Base-by-base conservation (phyloP, 1,139 yeast species). In the Magnusiomyces tetraspermus region DNA sequence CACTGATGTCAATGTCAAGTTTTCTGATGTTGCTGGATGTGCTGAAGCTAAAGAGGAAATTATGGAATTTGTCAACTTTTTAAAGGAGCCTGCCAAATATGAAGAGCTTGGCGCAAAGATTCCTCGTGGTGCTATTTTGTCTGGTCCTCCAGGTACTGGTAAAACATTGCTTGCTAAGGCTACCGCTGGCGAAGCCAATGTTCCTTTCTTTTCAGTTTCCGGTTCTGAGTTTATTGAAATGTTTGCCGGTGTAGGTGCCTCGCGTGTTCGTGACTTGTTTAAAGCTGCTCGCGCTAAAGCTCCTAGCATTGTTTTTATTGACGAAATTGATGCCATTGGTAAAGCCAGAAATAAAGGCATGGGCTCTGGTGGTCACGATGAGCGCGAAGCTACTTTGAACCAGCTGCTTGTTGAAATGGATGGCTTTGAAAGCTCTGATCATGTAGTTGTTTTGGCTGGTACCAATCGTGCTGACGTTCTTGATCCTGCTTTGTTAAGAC, bases 191-290 rank as follows among this genome's bases (percentile, higher is more conserved):
- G 98, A 92, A 70, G 97, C 97, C 0, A 95, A 92, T 50, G 98
- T 92, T 46, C 97, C 98, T 42, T 92, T 92, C 66, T 80, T 81
- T 60, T 85, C 96, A 17, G 97, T 92, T 13, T 86, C 96, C 4
- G 98, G 97, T 60, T 89, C 97, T 17, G 97, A 92, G 67, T 92
- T 92, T 61, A 96, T 92, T 19, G 98, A 92, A 70, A 90, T 92
- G 97, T 92, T 89, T 73, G 97, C 89, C 37, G 98, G 98, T 74
- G 97, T 92, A n/a, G 98, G 98, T 72, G 97, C 98, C 1, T 85
- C 95, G 23, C 80, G 98, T 67, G 98, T 92, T 38, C 87, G 98
- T 67, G 97, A 92, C 67, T 74, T 92, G 64, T 92, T 92, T 69
- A 81, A 85, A 63, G 87, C 88, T 48, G 98, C 98, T 3, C 80